Evolutionary conservation across 768 basidiomycete species (phyloP).

Genomic region (Mycena galericulata): DNA sequence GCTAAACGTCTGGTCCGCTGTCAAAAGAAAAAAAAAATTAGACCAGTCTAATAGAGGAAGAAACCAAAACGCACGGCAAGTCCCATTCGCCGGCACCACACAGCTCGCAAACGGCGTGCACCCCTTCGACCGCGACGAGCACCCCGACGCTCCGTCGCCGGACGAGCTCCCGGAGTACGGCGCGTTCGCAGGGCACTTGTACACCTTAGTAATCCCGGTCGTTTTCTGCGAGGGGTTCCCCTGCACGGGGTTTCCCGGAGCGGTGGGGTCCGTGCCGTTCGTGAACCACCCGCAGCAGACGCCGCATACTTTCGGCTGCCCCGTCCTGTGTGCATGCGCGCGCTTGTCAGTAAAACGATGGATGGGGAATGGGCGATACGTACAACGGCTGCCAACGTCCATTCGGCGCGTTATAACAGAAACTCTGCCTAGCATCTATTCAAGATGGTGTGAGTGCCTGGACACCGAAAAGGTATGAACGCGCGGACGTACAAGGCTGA

Average conservation of each 20-base stretch:
- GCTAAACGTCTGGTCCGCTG: too few species aligned
- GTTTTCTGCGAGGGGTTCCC: too few species aligned
- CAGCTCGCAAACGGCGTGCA: neutral
- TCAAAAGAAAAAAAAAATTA: too few species aligned
- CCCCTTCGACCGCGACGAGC: neutral
- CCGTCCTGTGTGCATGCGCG: neutral
- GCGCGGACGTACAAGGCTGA: conserved; percentile 5
- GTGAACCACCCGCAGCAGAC: conserved; percentile 14
- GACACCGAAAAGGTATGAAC: neutral
- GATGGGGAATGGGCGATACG: neutral
- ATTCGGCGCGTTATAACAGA: conserved; percentile 9
- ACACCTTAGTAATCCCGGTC: too few species aligned
- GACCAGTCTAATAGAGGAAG: too few species aligned
- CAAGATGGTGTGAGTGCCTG: neutral
- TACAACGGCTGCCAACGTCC: conserved; percentile 5
- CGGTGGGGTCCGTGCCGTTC: neutral
- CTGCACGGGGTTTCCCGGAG: too few species aligned
- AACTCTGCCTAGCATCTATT: neutral
- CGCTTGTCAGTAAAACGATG: neutral
- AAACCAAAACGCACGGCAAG: neutral
- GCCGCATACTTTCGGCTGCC: neutral
- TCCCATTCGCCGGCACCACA: neutral
- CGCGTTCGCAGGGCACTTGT: neutral
- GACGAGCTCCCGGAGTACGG: neutral
- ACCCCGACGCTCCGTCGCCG: neutral